phyloP scores from a whole-genome alignment of 2,329 filamentous ascomycete species.

The Thielaviopsis cerberus region DNA sequence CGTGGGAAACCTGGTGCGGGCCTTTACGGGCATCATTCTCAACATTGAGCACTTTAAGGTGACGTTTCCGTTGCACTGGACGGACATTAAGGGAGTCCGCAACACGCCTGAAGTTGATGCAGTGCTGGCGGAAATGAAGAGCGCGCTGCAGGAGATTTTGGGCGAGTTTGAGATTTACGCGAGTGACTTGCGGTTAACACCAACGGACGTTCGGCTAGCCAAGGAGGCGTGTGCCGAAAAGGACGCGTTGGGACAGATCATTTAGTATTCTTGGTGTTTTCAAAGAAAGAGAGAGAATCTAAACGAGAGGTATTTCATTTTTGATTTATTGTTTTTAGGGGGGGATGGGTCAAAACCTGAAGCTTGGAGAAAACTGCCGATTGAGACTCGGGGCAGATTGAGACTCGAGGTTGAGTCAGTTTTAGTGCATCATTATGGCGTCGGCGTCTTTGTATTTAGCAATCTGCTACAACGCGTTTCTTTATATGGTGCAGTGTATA shows the following conservation, averaged over 20 bases:
- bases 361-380: too few relatives aligned
- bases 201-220: constrained; percentile 54
- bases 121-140: constrained; percentile 45
- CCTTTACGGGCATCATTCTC: constrained; percentile 49
- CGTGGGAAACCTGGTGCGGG: constrained; percentile 54
- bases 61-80: constrained; percentile 52
- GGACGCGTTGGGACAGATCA: background rate
- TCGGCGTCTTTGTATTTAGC: background rate
- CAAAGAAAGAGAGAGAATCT: background rate
- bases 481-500: too few relatives aligned
- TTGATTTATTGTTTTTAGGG: background rate
- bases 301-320: background rate
- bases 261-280: background rate
- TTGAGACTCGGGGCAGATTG: too few relatives aligned
- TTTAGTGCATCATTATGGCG: background rate
- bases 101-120: constrained; percentile 50
- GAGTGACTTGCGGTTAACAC: constrained; percentile 47
- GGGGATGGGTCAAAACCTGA: background rate
- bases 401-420: background rate
- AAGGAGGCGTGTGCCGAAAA: constrained; percentile 36
- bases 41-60: constrained; percentile 50
- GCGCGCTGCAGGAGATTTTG: constrained; percentile 46
- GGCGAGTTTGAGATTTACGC: constrained; percentile 57
- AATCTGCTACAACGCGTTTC: too few relatives aligned
- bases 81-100: constrained; percentile 43